phyloP scores from a whole-genome alignment of 352 stramenopile species.

The Phytophthora syringae region DNA sequence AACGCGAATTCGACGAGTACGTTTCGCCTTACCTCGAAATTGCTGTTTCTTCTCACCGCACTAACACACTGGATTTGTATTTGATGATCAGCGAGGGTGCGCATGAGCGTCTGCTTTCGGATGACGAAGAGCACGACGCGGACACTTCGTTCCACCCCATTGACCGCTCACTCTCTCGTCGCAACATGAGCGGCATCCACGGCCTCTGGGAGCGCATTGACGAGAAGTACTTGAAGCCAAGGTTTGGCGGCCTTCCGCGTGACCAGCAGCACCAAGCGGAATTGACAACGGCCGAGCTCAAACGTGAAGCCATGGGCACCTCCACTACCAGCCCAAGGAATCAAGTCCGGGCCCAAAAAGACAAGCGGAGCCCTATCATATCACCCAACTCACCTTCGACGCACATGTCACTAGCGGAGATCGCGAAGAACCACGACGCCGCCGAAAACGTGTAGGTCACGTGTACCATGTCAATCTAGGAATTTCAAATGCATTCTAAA shows the following conservation, averaged over 20 bases:
- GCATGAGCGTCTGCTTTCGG: conserved; percentile 60
- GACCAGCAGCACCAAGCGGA: conserved; percentile 33
- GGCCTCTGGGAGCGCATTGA: conserved; percentile 68
- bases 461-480: conserved; percentile 26
- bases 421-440: conserved; percentile 57
- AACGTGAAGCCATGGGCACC: conserved; percentile 21
- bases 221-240: conserved; percentile 76
- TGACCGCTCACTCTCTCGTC: conserved; percentile 33
- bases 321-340: conserved; percentile 21
- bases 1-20: conserved; percentile 59
- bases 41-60: neutral
- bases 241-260: conserved; percentile 61
- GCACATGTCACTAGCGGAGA: conserved; percentile 58
- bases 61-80: neutral
- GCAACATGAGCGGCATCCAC: conserved; percentile 58
- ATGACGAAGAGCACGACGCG: conserved; percentile 59
- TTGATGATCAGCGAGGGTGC: conserved; percentile 41
- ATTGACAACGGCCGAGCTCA: conserved; percentile 22
- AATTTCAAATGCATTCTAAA: neutral
- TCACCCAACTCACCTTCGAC: conserved; percentile 22
- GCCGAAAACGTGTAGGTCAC: conserved; percentile 32
- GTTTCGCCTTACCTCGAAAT: conserved; percentile 9
- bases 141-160: conserved; percentile 56
- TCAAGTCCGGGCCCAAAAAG: conserved; percentile 15
- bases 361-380: conserved; percentile 12